Base-by-base conservation (phyloP, 441 rosid species). In the Erodium trifolium region DNA sequence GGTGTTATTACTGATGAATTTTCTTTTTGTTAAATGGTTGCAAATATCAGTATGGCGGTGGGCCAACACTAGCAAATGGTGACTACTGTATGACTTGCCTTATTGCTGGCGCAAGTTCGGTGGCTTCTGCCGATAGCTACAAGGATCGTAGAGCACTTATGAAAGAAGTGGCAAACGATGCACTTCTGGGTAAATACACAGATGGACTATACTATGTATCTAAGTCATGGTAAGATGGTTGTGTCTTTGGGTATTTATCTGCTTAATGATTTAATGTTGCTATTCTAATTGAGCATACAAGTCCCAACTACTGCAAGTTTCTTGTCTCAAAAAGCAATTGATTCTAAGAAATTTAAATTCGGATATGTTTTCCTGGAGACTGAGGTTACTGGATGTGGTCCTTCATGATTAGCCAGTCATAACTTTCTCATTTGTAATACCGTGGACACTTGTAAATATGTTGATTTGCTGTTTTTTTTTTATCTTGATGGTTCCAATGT, bases 91-190 rank as follows among this genome's bases (percentile, higher is more conserved):
- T 76, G 78, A 82, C 78, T 68, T 94, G 99, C 83, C 94, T 94
- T 80, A 67, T 84, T 63, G 93, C 87, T 81, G 85, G 82, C 65
- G 98, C 98, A 18, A 82, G 76, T 65, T 77, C 82, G 49, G 76
- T 90, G 72, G 94, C 92, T 68, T 87, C 75, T 76, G 93, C 88
- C 69, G 98, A 92, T 77, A 90, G 97, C 86, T 94, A 94, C 69
- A 84, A 96, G 82, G 97, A 90, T 80, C 88, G 88, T 78, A 85
- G 98, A 85, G 82, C 82, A 77, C 71, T 79, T 70, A 85, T 92
- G 96, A 94, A 86, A 82, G 89, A 72, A 74, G 76, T 90, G 68
- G 96, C 91, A 71, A 83, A 71, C 63, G 75, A 79, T 76, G 93
- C 82, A 45, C 83, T 92, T 67, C 72, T 86, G 1, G 96, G 88